A percentile compares a stretch with the other conserved stretches of the same genome.
Evolutionary conservation across 169 alveolate genomes (phyloP).

Genomic region (Toxoplasma gondii): DNA sequence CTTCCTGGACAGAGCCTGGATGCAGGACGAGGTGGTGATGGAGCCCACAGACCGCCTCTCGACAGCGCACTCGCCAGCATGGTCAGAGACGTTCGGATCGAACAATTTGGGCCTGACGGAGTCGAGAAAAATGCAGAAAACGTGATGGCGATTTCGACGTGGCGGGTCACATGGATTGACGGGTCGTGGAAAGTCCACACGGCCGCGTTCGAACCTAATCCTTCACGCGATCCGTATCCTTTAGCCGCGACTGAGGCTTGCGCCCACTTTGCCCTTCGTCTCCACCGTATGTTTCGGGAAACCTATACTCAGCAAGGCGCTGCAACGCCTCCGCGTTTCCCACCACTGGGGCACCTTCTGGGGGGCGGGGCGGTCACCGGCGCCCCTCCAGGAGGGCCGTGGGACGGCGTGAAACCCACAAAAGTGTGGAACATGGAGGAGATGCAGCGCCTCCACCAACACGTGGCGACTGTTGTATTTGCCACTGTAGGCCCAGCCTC

Average conservation of each 20-base stretch:
- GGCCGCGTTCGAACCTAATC: neutral
- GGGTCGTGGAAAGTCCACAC: neutral
- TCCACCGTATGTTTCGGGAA: neutral
- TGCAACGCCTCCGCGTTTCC: neutral
- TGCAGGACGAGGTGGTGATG: neutral
- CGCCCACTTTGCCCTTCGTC: neutral
- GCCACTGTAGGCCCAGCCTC: neutral
- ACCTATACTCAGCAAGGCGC: neutral
- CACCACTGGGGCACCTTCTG: neutral
- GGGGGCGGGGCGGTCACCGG: neutral
- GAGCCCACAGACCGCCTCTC: neutral
- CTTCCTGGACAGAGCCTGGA: neutral
- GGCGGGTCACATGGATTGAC: slow-evolving; percentile 19
- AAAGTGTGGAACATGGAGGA: neutral
- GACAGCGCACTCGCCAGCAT: neutral
- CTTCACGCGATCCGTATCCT: neutral
- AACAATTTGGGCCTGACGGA: slow-evolving; percentile 5
- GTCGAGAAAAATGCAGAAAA: neutral
- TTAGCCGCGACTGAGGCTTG: neutral
- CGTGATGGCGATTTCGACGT: neutral
- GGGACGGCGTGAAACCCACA: neutral
- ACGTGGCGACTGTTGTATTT: neutral
- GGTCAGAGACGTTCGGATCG: neutral
- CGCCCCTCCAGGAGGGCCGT: neutral
- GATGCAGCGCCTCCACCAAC: neutral